Conservation (phyloP, 129 eudicot species). For the Oenanthe sinensis region DNA sequence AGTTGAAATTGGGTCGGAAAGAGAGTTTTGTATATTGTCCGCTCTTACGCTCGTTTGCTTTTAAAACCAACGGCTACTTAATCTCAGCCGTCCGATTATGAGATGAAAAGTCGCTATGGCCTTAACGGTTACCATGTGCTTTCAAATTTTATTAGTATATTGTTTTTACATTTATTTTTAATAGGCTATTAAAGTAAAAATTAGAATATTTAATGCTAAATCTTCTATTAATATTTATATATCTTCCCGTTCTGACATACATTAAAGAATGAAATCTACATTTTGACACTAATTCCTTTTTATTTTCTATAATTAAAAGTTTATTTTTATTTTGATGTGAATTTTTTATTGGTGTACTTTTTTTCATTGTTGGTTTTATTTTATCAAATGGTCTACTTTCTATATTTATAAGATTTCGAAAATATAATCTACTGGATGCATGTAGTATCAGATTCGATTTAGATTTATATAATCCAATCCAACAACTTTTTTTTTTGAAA, state of each 20-base stretch:
- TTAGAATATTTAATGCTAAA: neutral
- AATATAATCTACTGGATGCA: neutral
- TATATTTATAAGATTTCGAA: neutral
- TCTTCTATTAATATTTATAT: neutral
- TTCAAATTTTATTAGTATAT: neutral
- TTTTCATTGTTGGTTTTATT: no score
- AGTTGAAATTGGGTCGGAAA: conserved; percentile 31
- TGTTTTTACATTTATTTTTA: neutral
- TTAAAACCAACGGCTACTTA: conserved; percentile 79
- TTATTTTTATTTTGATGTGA: no score
- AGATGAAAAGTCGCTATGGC: neutral
- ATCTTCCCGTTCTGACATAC: neutral
- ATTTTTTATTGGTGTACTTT: no score
- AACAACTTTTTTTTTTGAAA: no score
- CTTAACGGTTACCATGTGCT: conserved; percentile 10
- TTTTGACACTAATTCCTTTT: neutral
- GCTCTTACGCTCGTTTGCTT: conserved; percentile 11
- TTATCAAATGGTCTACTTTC: no score
- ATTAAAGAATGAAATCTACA: neutral
- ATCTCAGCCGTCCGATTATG: conserved; percentile 40
- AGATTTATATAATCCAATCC: no score
- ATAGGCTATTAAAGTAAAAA: neutral
- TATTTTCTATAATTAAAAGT: neutral
- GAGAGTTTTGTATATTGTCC: conserved; percentile 54
- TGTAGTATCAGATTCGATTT: neutral